Conservation (phyloP, 1,284 basidiomycete species). For the Rhizoctonia solani region DNA sequence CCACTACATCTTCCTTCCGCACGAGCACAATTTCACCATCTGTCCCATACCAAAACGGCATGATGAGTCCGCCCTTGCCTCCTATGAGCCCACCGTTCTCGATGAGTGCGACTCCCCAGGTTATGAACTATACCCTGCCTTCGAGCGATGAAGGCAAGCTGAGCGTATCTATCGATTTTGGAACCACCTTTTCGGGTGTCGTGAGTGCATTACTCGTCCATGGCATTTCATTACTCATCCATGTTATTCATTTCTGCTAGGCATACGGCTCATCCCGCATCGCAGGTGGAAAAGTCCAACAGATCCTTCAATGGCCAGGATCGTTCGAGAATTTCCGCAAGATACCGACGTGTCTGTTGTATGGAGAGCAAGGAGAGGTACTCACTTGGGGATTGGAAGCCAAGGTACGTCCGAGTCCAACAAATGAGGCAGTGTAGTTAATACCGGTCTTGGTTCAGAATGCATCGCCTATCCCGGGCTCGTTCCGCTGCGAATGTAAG, state of each 20-base stretch:
- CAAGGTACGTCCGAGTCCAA: slow-evolving; percentile 47
- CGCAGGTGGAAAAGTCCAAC: slow-evolving; percentile 71
- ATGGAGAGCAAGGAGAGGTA: slow-evolving; percentile 68
- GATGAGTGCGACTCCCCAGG: slow-evolving; percentile 17
- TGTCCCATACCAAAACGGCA: not conserved
- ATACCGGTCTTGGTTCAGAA: slow-evolving; percentile 50
- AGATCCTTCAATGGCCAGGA: slow-evolving; percentile 78
- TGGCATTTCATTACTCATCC: not conserved
- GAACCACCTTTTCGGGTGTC: slow-evolving; percentile 83
- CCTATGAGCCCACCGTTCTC: no score
- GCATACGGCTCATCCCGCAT: slow-evolving; percentile 82
- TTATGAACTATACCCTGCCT: slow-evolving; percentile 1
- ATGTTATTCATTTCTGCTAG: slow-evolving; percentile 7
- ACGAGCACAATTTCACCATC: slow-evolving; percentile 10
- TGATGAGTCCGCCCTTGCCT: slow-evolving; percentile 1
- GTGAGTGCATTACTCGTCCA: slow-evolving; percentile 55
- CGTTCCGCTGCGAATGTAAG: slow-evolving; percentile 68
- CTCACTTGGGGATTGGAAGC: slow-evolving; percentile 80
- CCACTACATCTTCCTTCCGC: slow-evolving; percentile 13
- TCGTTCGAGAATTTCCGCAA: slow-evolving; percentile 79
- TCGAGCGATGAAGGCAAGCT: slow-evolving; percentile 49
- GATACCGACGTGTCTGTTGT: slow-evolving; percentile 77
- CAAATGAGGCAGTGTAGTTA: not conserved
- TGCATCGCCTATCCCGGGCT: slow-evolving; percentile 65
- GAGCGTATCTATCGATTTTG: slow-evolving; percentile 79